Conservation (phyloP, 2,329 filamentous ascomycete species). For the Kalmusia sp. region DNA sequence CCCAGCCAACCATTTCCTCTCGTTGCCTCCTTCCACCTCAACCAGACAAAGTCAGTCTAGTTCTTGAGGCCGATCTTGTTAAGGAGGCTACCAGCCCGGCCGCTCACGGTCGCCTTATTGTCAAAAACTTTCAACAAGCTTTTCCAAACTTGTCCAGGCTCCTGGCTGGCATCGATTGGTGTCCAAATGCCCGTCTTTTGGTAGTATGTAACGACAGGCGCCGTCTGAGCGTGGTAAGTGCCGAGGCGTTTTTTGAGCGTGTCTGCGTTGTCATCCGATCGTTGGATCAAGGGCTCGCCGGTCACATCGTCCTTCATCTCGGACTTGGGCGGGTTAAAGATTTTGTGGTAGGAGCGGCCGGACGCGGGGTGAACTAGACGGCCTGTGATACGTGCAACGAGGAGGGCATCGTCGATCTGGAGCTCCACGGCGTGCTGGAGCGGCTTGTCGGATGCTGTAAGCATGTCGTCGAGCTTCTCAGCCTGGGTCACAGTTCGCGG, state of each 20-base stretch:
- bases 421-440: constrained; percentile 96
- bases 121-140: constrained; percentile 84
- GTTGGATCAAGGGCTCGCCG: constrained; percentile 94
- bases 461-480: constrained; percentile 93
- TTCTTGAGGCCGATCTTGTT: constrained; percentile 63
- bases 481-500: constrained; percentile 96
- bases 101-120: constrained; percentile 54
- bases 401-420: constrained; percentile 91
- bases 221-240: constrained; percentile 94
- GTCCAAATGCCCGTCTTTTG: constrained; percentile 97
- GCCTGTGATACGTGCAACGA: constrained; percentile 95
- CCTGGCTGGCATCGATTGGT: constrained; percentile 92
- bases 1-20: neutral
- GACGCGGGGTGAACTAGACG: constrained; percentile 95
- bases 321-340: constrained; percentile 97
- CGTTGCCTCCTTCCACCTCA: neutral
- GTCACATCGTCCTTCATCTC: constrained; percentile 96
- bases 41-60: constrained; percentile 35
- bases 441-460: constrained; percentile 76
- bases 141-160: constrained; percentile 96
- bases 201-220: constrained; percentile 94
- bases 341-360: constrained; percentile 95
- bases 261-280: constrained; percentile 95
- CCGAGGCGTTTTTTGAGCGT: constrained; percentile 92
- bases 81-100: constrained; percentile 53